Evolutionary conservation across 1,139 yeast genomes (phyloP).

Genomic region (Saccharomycopsis hybrid): DNA sequence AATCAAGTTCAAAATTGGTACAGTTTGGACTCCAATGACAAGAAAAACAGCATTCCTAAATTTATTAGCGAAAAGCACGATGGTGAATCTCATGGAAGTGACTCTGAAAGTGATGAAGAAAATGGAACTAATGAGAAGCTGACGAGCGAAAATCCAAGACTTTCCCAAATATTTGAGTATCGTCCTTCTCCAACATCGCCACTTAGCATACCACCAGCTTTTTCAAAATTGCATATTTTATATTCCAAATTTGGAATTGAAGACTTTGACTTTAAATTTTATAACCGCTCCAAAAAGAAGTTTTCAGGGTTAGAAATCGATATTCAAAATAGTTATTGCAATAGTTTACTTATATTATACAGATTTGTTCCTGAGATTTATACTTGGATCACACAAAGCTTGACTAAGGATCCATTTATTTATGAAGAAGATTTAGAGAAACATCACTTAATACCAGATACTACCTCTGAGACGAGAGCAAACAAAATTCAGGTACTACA

Average conservation of each 20-base stretch:
- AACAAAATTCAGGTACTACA: not conserved
- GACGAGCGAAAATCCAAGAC: constrained; percentile 13
- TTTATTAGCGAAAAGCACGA: constrained; percentile 65
- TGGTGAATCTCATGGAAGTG: constrained; percentile 18
- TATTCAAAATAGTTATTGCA: constrained; percentile 73
- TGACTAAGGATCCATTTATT: constrained; percentile 50
- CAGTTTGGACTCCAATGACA: constrained; percentile 34
- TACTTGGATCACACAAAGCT: constrained; percentile 51
- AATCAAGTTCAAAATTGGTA: constrained; percentile 41
- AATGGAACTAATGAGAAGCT: constrained; percentile 23
- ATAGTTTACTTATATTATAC: constrained; percentile 76
- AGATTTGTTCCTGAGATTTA: constrained; percentile 69
- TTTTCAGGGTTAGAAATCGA: constrained; percentile 89
- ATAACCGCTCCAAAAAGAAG: constrained; percentile 52
- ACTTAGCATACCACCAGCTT: constrained; percentile 60
- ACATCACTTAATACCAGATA: not conserved
- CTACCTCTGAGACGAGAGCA: not conserved
- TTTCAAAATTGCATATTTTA: constrained; percentile 65
- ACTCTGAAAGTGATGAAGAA: constrained; percentile 23
- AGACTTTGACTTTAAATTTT: constrained; percentile 86
- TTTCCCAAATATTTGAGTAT: constrained; percentile 24
- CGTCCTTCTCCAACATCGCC: constrained; percentile 26
- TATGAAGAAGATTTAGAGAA: constrained; percentile 29
- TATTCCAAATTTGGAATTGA: constrained; percentile 90
- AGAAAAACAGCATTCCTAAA: constrained; percentile 43